Evolutionary conservation across 2,329 filamentous ascomycete genomes (phyloP), one percentile per base, ranked within the genome.

Genomic region (Ambrosiella xylebori): DNA sequence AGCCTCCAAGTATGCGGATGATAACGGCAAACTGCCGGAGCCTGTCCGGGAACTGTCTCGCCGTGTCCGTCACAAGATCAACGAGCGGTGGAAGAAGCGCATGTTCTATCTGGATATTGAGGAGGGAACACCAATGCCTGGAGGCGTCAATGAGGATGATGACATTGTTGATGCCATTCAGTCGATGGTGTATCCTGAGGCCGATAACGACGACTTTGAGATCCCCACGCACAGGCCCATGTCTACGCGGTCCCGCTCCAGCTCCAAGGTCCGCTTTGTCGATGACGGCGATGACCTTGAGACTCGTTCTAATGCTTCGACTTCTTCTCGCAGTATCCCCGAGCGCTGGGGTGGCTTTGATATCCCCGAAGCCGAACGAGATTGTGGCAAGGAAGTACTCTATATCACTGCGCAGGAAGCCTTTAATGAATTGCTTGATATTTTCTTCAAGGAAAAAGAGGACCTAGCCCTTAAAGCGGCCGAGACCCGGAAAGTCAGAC

Each of bases 401-500:
- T 96, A 95, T 65, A 87, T 95, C 67, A 82, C 94, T 38, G 89
- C 88, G 0, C 89, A 96, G 68, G 86, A 95, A 68, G 86, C 88
- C 0, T 88, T 95, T 71, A 96, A 97, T 65, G 89, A 97, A 69
- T 74, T 97, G 1, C 78, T 98, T 0, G 88, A 97, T 65, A 78
- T 82, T 1, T 75, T 98, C 0, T 98, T 98, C 72, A 85, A 85
- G 63, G 75, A 78, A 3, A 84, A 85, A 63, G 91, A 97, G 68
- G 83, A 90, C 62, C 68, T 87, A 15, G 83, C 88, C 1, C 71
- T 93, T 60, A 76, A 81, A 57, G 83, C 82, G 9, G 77, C 79
- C 7, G 74, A 77, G 54, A 87, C 84, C 0, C 79, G 78, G 61
- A 71, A 72, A 8, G 74, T 80, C 58, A 80, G 88, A 44, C 74